Evolutionary conservation across 768 basidiomycete species (phyloP).

Genomic region (Boletales sp.): DNA sequence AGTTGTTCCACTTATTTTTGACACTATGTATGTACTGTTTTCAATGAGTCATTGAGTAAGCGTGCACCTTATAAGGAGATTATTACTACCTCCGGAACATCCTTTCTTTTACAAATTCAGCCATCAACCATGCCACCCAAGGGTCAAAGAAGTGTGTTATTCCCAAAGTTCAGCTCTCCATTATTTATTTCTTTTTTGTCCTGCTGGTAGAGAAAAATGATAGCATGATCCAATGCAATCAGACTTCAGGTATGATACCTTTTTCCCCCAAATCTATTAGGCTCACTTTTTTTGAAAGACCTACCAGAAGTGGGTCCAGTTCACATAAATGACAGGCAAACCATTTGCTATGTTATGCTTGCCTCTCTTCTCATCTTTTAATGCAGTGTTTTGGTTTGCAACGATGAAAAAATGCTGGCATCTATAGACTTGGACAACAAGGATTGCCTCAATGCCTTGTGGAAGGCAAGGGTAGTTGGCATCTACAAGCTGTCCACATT

Average conservation of each 20-base stretch:
- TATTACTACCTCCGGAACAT: no score
- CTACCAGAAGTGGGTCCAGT: neutral
- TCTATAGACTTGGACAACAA: neutral
- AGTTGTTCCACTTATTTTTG: no score
- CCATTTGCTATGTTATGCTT: neutral
- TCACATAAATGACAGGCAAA: neutral
- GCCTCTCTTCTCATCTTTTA: neutral
- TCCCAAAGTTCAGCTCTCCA: no score
- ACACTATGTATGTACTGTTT: no score
- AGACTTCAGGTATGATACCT: neutral
- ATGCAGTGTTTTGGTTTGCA: neutral
- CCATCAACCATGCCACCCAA: neutral
- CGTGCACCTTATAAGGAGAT: no score
- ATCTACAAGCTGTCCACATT: neutral
- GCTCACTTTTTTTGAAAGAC: neutral
- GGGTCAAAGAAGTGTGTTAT: neutral
- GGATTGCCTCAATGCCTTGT: neutral
- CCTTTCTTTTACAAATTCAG: no score
- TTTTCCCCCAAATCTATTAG: no score
- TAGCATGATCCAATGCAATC: neutral
- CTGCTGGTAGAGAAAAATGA: neutral
- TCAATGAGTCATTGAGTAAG: no score
- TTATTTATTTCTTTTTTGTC: neutral
- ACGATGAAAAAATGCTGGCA: neutral
- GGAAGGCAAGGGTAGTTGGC: neutral